Evolutionary conservation across 352 stramenopile species (phyloP).

Genomic region (Phytopythium oedochilum): DNA sequence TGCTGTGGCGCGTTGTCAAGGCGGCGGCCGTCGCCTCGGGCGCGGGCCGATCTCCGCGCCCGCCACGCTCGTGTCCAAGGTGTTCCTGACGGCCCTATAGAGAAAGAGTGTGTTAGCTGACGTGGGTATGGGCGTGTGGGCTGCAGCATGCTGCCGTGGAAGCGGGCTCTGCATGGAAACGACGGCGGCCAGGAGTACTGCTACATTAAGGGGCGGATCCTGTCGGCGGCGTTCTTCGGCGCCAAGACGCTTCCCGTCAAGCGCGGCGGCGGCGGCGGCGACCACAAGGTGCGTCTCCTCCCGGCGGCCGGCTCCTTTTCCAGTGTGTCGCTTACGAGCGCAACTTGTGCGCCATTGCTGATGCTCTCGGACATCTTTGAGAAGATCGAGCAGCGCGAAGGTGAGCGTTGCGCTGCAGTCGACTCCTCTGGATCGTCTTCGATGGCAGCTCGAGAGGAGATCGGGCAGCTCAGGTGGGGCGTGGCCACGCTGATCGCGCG

Average conservation of each 20-base stretch:
- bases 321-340: too few species aligned
- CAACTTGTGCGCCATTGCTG: constrained; percentile 19
- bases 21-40: constrained; percentile 9
- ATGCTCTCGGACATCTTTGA: constrained; percentile 79
- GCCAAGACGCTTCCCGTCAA: constrained; percentile 74
- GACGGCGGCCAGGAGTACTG: constrained; percentile 74
- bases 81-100: constrained; percentile 39
- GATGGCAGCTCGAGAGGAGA: constrained; percentile 28
- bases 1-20: constrained; percentile 23
- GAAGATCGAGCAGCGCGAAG: constrained; percentile 60
- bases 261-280: constrained; percentile 59
- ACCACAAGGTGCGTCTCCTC: constrained; percentile 44
- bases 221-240: constrained; percentile 58
- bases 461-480: constrained; percentile 84
- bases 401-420: constrained; percentile 12
- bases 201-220: constrained; percentile 53
- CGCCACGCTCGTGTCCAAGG: constrained; percentile 44
- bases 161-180: background rate
- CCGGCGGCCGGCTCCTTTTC: too few species aligned
- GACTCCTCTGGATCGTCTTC: background rate
- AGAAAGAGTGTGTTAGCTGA: background rate
- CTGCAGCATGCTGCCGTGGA: constrained; percentile 70
- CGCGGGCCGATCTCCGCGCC: constrained; percentile 42
- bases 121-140: constrained; percentile 5
- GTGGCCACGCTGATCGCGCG: constrained; percentile 84